Evolutionary conservation across 495 filamentous ascomycete species (phyloP).

Genomic region (Penicillium mononematosum): DNA sequence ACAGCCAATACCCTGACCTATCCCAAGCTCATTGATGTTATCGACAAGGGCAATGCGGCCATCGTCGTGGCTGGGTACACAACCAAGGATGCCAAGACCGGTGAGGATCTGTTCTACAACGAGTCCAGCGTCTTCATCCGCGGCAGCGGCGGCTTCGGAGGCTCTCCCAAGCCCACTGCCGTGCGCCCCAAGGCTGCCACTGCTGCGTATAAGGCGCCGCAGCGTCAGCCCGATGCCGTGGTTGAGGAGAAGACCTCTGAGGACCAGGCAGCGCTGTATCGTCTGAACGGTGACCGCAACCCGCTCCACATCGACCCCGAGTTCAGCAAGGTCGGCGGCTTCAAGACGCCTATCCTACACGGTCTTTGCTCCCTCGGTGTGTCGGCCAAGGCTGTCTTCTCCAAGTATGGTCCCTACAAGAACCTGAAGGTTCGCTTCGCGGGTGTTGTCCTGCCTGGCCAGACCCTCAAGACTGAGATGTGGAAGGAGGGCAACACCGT

Average conservation of each 20-base stretch:
- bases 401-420: constrained; percentile 79
- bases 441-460: constrained; percentile 85
- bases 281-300: constrained; percentile 88
- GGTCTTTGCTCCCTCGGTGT: constrained; percentile 95
- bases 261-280: constrained; percentile 95
- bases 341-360: constrained; percentile 93
- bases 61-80: constrained; percentile 76
- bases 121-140: constrained; percentile 89
- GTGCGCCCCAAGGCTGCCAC: constrained; percentile 70
- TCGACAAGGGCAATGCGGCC: constrained; percentile 93
- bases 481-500: constrained; percentile 93
- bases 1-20: constrained; percentile 75
- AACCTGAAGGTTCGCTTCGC: constrained; percentile 98
- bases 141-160: constrained; percentile 89
- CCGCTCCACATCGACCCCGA: constrained; percentile 93
- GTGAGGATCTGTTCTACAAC: constrained; percentile 95
- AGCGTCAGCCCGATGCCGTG: constrained; percentile 73
- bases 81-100: constrained; percentile 74
- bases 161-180: constrained; percentile 72
- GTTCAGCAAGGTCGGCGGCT: constrained; percentile 93
- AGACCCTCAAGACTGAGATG: constrained; percentile 96
- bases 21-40: constrained; percentile 86
- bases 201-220: constrained; percentile 72
- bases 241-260: constrained; percentile 87
- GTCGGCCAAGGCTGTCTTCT: constrained; percentile 83